Base-by-base conservation (phyloP, 2,329 filamentous ascomycete species). In the Fusarium nematophilum region DNA sequence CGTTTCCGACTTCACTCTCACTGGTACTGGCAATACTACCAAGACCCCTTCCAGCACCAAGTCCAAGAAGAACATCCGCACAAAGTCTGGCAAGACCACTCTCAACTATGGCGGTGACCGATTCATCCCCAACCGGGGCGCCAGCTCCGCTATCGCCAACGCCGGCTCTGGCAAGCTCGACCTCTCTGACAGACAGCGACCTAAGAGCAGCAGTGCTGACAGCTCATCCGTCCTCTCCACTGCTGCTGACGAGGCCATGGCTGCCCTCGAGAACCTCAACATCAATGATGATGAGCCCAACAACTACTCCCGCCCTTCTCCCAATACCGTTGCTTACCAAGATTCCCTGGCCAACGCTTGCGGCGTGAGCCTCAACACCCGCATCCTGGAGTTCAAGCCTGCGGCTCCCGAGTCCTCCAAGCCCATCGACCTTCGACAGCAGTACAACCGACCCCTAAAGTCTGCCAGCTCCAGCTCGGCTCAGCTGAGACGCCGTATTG, bases 331-430 rank as follows among this genome's bases (percentile, higher is more conserved):
- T 47, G 94, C 94, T 17, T 98, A 97, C 76, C 91, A 97, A 77
- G 92, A 95, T 55, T 94, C 93, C 3, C 82, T 98, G 38, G 93
- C 94, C 38, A 89, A 88, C 65, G 94, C 94, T 43, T 98, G 94
- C 75, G 95, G 93, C 53, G 92, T 99, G 61, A 94, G 88, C 72
- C 86, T 96, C 60, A 96, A 93, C 82, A 96, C 93, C 50, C 91
- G 95, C 61, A 99, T 99, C 69, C 90, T 99, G 45, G 91, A 95
- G 57, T 99, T 97, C 85, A 99, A 99, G 88, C 95, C 95, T 49
- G 93, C 94, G 3, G 87, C 95, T n/a, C 95, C 95, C 4, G 95
- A 98, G 81, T 98, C 95, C 6, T 97, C 93, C 27, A 97, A 97
- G 84, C 95, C 95, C 29, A 97, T 99, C 73, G 95, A 99, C 75